Conservation (phyloP, 2,329 filamentous ascomycete genomes). For the Epichloe gansuensis region DNA sequence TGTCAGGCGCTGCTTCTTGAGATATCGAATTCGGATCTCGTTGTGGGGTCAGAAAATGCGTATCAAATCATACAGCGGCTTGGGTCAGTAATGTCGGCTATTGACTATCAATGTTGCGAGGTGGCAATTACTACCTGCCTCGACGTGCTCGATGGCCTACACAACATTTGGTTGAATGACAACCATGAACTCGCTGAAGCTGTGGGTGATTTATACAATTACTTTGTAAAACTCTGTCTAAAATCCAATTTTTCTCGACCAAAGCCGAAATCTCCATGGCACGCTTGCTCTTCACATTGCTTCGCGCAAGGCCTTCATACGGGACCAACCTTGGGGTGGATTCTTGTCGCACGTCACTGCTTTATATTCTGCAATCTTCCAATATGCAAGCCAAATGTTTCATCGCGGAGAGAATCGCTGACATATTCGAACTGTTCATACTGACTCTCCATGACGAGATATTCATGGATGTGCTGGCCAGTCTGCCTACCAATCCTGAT, state of each 20-base stretch:
- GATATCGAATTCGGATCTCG: conserved; percentile 40
- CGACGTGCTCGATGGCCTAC: conserved; percentile 52
- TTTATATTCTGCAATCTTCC: conserved; percentile 57
- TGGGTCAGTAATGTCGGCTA: conserved; percentile 38
- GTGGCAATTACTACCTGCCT: conserved; percentile 56
- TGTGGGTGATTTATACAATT: conserved; percentile 66
- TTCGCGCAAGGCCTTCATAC: conserved; percentile 56
- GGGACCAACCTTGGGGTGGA: conserved; percentile 46
- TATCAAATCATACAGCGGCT: conserved; percentile 36
- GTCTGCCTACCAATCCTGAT: conserved; percentile 59
- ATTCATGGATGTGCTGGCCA: conserved; percentile 71
- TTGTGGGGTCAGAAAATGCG: conserved; percentile 35
- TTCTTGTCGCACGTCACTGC: conserved; percentile 55
- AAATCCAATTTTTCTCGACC: conserved; percentile 58
- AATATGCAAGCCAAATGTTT: conserved; percentile 63
- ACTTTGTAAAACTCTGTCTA: conserved; percentile 58
- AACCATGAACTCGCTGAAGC: conserved; percentile 48
- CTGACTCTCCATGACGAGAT: conserved; percentile 73
- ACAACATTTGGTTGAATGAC: conserved; percentile 49
- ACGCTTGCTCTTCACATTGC: conserved; percentile 55
- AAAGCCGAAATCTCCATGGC: conserved; percentile 56
- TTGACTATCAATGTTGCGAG: conserved; percentile 62
- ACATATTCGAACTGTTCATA: conserved; percentile 71
- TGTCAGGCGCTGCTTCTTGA: conserved; percentile 39
- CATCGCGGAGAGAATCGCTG: conserved; percentile 56